Evolutionary conservation across 768 basidiomycete genomes (phyloP).

Genomic region (Serendipita indica): DNA sequence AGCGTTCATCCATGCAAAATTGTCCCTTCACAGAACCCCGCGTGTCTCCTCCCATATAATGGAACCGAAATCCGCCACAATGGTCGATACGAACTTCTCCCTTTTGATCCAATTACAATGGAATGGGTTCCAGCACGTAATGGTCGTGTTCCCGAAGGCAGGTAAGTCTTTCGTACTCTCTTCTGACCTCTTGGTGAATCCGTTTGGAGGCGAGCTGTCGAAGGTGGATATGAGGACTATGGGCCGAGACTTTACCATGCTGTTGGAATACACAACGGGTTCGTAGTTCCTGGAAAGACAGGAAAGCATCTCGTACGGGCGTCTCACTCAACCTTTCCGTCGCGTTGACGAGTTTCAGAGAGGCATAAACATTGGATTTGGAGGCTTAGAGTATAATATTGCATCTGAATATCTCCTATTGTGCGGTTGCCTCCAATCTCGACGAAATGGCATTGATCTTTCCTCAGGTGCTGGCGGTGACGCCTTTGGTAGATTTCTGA

Average conservation of each 20-base stretch:
- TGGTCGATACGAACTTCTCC: slow-evolving; percentile 62
- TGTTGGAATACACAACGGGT: slow-evolving; percentile 33
- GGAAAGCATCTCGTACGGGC: slow-evolving; percentile 47
- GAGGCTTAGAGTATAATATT: too few species aligned
- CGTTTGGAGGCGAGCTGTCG: slow-evolving; percentile 45
- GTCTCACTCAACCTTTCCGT: background rate
- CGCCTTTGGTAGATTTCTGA: too few species aligned
- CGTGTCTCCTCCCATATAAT: slow-evolving; percentile 45
- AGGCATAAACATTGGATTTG: too few species aligned
- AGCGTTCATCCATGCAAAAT: slow-evolving; percentile 80
- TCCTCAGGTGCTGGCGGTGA: too few species aligned
- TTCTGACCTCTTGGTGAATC: too few species aligned
- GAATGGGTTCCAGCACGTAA: slow-evolving; percentile 52
- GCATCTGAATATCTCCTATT: too few species aligned
- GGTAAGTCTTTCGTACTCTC: too few species aligned
- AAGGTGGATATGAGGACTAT: slow-evolving; percentile 62
- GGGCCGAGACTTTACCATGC: slow-evolving; percentile 59
- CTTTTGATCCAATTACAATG: slow-evolving; percentile 52
- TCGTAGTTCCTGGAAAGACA: slow-evolving; percentile 59
- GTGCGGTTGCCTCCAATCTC: too few species aligned
- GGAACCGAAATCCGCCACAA: slow-evolving; percentile 44
- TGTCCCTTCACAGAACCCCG: slow-evolving; percentile 38
- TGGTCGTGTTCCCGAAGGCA: slow-evolving; percentile 43
- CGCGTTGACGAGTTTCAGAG: too few species aligned
- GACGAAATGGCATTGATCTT: too few species aligned